Evolutionary conservation across 1,139 yeast species (phyloP), one percentile per base, ranked within the genome.

Genomic region (Maudiozyma humilis): DNA sequence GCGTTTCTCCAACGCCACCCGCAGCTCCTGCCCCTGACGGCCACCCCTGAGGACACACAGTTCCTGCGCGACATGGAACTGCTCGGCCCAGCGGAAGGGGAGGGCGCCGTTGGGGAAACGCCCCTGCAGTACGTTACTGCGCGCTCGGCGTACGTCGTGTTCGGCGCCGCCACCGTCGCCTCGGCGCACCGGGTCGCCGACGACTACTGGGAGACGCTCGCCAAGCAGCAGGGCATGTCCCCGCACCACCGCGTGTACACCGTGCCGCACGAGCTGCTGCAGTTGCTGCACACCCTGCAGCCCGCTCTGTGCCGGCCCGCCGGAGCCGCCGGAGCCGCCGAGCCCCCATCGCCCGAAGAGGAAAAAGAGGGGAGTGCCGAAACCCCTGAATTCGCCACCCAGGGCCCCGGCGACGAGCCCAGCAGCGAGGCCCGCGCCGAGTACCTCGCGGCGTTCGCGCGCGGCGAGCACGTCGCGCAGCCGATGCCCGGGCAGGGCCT

Each of bases 181-280:
- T 71, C 72, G 41, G 94, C 94, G 19, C 70, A 72, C 43, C 75
- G 87, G 50, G 78, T 83, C 10, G 64, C 67, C 16, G 94, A 84
- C 62, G 94, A 84, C 61, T 84, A 84, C 58, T 84, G 91, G 87
- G 94, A 83, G 58, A 75, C 72, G 32, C 63, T 69, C 36, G 82
- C 85, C 0, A 70, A 72, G 44, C 78, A 75, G 37, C 76, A 78
- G 51, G 86, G 85, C 2, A 69, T 72, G 44, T 67, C 71, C 1
- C 69, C 70, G 23, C 64, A 63, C 38, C 74, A 71, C 47, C 66
- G 72, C 16, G 76, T 72, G 4, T 69, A 65, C 39, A 51, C 47
- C 39, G 47, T 57, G 7, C 44, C 57, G 20, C 38, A 41, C 3
- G 51, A 50, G 34, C 30, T 56, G n/a, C 32, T 53, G 3, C 29